Evolutionary conservation across 1,284 basidiomycete species (phyloP).

Genomic region (Hymenochaete sp.): DNA sequence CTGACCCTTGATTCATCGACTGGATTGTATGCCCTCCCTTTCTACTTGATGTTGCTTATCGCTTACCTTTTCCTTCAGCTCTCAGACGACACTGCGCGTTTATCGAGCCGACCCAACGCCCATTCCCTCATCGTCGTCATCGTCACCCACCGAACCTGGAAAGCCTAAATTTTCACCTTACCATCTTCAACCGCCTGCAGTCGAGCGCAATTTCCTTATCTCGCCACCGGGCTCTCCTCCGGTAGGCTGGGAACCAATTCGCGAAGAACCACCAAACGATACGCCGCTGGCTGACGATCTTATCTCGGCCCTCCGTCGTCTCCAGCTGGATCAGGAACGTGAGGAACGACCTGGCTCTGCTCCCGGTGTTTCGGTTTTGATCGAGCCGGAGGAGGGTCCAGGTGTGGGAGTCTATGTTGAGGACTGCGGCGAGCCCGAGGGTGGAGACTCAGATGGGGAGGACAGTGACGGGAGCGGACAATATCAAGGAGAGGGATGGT

Average conservation of each 20-base stretch:
- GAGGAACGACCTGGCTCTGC: slow-evolving; percentile 25
- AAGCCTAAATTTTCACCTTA: slow-evolving; percentile 31
- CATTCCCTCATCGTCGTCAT: slow-evolving; percentile 26
- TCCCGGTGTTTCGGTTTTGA: slow-evolving; percentile 45
- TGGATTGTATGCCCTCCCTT: slow-evolving; percentile 37
- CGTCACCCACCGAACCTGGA: slow-evolving; percentile 33
- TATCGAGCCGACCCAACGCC: slow-evolving; percentile 74
- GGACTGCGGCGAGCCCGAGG: slow-evolving; percentile 36
- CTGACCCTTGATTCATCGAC: slow-evolving; percentile 45
- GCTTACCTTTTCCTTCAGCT: slow-evolving; percentile 26
- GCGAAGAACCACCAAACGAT: slow-evolving; percentile 87
- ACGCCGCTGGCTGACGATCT: slow-evolving; percentile 86
- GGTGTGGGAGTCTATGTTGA: slow-evolving; percentile 72
- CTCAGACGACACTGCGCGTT: slow-evolving; percentile 57
- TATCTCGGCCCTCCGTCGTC: slow-evolving; percentile 61
- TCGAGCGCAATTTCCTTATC: slow-evolving; percentile 93
- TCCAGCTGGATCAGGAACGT: slow-evolving; percentile 41
- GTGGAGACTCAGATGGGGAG: slow-evolving; percentile 22
- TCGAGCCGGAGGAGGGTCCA: slow-evolving; percentile 58
- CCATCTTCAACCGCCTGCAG: slow-evolving; percentile 66
- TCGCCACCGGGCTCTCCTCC: slow-evolving; percentile 98
- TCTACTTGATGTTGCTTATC: slow-evolving; percentile 10
- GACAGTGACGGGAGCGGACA: slow-evolving; percentile 27
- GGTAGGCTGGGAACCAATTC: slow-evolving; percentile 90
- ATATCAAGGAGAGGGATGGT: slow-evolving; percentile 44